Conservation (phyloP, 768 basidiomycete species). For the Tulasnella sp. region DNA sequence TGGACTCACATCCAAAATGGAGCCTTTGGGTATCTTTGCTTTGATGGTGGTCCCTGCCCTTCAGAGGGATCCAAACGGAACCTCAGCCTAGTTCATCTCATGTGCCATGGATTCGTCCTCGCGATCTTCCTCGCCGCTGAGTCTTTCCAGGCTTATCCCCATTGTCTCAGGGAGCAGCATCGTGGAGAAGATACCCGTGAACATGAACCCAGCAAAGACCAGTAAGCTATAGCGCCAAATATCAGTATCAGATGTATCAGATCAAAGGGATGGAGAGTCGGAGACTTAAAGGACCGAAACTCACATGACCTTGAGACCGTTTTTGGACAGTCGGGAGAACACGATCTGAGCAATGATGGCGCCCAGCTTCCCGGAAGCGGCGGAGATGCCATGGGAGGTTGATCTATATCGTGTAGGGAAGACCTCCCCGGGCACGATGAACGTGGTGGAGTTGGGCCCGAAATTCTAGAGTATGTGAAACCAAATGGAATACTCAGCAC, state of each 20-base stretch:
- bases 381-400: slow-evolving; percentile 28
- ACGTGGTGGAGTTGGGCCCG: slow-evolving; percentile 27
- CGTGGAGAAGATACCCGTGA: slow-evolving; percentile 26
- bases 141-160: slow-evolving; percentile 24
- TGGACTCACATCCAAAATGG: too few relatives aligned
- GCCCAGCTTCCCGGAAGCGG: slow-evolving; percentile 30
- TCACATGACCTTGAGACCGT: slow-evolving; percentile 59
- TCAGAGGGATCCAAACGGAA: too few relatives aligned
- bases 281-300: slow-evolving; percentile 21
- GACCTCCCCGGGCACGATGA: slow-evolving; percentile 29
- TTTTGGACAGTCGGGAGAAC: slow-evolving; percentile 26
- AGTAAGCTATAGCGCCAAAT: slow-evolving; percentile 23
- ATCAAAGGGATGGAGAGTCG: slow-evolving; percentile 17
- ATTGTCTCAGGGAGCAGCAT: slow-evolving; percentile 29
- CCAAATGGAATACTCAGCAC: background rate
- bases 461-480: background rate
- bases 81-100: too few relatives aligned
- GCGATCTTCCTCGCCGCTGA: slow-evolving; percentile 23
- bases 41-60: too few relatives aligned
- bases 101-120: slow-evolving; percentile 18
- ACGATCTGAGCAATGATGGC: slow-evolving; percentile 31
- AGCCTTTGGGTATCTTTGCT: too few relatives aligned
- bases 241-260: slow-evolving; percentile 32
- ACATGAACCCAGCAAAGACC: slow-evolving; percentile 29
- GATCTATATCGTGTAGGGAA: slow-evolving; percentile 32